These are phyloP conservation scores for Rutstroemia sp. DNA, from an alignment of 2,329 filamentous ascomycete genomes.

Conservation along the genomic window DNA sequence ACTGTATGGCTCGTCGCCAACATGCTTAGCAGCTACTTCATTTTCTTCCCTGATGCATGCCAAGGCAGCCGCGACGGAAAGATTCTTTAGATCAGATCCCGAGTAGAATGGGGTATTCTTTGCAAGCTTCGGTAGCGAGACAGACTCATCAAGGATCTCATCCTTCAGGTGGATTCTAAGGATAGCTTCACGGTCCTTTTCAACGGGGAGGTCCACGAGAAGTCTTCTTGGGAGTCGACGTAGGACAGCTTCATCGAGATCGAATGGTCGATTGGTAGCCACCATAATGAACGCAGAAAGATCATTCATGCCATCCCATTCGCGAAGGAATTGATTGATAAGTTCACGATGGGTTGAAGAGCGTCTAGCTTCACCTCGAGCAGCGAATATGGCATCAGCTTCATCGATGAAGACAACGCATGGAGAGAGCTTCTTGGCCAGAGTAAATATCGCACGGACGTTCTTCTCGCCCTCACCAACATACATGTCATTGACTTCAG, in stretches of 20 bases:
- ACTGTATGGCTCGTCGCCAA: slow-evolving; percentile 33
- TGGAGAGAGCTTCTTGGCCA: slow-evolving; percentile 85
- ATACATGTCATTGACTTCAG: slow-evolving; percentile 92
- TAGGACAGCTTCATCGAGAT: slow-evolving; percentile 82
- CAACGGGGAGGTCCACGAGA: slow-evolving; percentile 64
- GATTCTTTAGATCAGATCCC: slow-evolving; percentile 76
- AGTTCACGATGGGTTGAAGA: slow-evolving; percentile 62
- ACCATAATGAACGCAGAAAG: slow-evolving; percentile 95
- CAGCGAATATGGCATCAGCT: slow-evolving; percentile 84
- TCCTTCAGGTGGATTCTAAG: slow-evolving; percentile 63
- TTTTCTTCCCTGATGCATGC: slow-evolving; percentile 72
- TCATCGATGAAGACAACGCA: slow-evolving; percentile 97
- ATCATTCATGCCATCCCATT: slow-evolving; percentile 88
- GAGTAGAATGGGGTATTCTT: slow-evolving; percentile 69
- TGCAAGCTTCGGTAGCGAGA: slow-evolving; percentile 57
- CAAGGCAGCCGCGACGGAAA: slow-evolving; percentile 73
- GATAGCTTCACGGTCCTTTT: slow-evolving; percentile 59
- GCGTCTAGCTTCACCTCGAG: slow-evolving; percentile 43
- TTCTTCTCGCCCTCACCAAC: slow-evolving; percentile 97
- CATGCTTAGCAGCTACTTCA: slow-evolving; percentile 32
- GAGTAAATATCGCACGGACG: slow-evolving; percentile 80
- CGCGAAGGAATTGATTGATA: slow-evolving; percentile 92
- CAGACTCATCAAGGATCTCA: slow-evolving; percentile 53
- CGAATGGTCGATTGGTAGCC: slow-evolving; percentile 90
- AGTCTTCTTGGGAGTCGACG: slow-evolving; percentile 67